A percentile compares a stretch with the other conserved stretches of the same genome.
Evolutionary conservation across 2,329 filamentous ascomycete species (phyloP).

Genomic region (Microsporum ferrugineum): DNA sequence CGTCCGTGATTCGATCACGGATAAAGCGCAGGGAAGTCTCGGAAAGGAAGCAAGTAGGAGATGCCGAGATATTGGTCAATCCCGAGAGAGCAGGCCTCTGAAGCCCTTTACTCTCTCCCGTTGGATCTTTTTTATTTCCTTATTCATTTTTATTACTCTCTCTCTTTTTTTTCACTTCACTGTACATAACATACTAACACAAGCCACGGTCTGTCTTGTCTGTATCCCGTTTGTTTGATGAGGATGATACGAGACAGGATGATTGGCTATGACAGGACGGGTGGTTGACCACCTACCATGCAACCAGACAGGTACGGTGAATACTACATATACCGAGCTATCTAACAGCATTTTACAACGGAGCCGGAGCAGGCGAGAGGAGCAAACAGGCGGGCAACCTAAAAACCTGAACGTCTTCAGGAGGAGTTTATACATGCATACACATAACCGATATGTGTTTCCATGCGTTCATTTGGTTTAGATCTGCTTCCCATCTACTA

Average conservation of each 20-base stretch:
- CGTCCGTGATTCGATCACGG: slow-evolving; percentile 55
- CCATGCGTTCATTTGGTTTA: neutral
- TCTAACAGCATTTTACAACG: neutral
- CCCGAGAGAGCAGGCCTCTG: slow-evolving; percentile 25
- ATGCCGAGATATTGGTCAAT: slow-evolving; percentile 67
- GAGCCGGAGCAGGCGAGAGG: neutral
- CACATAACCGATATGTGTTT: neutral
- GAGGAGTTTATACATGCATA: neutral
- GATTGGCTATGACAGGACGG: neutral
- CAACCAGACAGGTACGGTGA: neutral
- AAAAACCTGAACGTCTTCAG: neutral
- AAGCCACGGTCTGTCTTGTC: neutral
- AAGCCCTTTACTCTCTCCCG: neutral
- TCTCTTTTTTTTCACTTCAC: neutral
- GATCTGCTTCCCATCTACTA: neutral
- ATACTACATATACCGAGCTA: neutral
- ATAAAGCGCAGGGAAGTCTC: slow-evolving; percentile 64
- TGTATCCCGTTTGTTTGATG: neutral
- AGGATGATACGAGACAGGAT: neutral
- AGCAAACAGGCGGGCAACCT: neutral
- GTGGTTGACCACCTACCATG: neutral
- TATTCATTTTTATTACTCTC: neutral
- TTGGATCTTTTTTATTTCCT: neutral
- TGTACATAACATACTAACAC: neutral
- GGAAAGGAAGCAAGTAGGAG: slow-evolving; percentile 80